These are phyloP conservation scores for Aspergillus chevalieri DNA, from an alignment of 2,329 filamentous ascomycete species.

Conservation along the genomic window DNA sequence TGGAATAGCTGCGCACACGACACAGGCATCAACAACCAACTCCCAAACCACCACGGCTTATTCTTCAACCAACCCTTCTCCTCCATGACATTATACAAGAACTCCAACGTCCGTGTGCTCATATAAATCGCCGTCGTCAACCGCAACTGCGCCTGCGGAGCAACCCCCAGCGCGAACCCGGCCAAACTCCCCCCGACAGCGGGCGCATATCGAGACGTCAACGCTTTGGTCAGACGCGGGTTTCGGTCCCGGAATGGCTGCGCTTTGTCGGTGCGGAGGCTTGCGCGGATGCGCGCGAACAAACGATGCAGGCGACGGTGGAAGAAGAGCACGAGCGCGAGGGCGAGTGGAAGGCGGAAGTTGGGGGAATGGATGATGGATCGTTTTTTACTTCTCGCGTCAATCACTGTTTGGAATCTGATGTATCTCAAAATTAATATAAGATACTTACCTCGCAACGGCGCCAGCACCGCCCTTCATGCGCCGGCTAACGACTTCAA, in stretches of 20 bases:
- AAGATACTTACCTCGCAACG: constrained; percentile 11
- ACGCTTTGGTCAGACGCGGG: constrained; percentile 63
- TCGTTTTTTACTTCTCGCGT: constrained; percentile 29
- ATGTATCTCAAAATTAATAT: not conserved
- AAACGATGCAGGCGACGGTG: constrained; percentile 89
- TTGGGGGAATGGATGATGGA: constrained; percentile 55
- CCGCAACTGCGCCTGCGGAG: constrained; percentile 64
- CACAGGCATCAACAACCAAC: constrained; percentile 73
- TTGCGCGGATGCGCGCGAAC: constrained; percentile 69
- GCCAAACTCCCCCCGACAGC: constrained; percentile 86
- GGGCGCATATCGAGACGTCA: constrained; percentile 79
- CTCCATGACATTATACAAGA: constrained; percentile 76
- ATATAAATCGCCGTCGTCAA: constrained; percentile 76
- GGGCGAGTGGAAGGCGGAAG: constrained; percentile 70
- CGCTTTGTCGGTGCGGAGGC: constrained; percentile 73
- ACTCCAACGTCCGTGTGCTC: constrained; percentile 75
- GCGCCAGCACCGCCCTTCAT: constrained; percentile 13
- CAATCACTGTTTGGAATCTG: not conserved
- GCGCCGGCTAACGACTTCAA: constrained; percentile 44
- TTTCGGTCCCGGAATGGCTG: constrained; percentile 77
- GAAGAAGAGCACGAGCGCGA: constrained; percentile 78
- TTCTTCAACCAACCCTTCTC: constrained; percentile 62
- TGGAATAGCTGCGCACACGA: constrained; percentile 71
- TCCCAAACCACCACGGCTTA: constrained; percentile 77
- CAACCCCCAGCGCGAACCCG: constrained; percentile 74